A percentile compares a stretch with the other conserved stretches of the same genome.
Evolutionary conservation across 805 yeast genomes (phyloP).

Genomic region (Yamadazyma scolyti): DNA sequence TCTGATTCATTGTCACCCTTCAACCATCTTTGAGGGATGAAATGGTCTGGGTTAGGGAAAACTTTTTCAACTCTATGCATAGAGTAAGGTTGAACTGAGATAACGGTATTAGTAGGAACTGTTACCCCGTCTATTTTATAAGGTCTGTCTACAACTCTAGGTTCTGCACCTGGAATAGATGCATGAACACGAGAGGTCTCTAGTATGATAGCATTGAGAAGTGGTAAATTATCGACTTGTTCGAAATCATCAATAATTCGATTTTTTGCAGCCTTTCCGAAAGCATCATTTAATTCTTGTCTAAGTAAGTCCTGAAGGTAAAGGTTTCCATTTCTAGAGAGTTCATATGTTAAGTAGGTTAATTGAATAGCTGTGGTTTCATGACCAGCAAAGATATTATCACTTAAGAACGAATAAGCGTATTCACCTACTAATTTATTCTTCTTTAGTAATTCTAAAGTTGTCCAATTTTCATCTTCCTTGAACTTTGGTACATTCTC

Average conservation of each 20-base stretch:
- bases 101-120: conserved; percentile 52
- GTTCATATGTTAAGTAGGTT: conserved; percentile 54
- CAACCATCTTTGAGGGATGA: conserved; percentile 66
- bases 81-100: conserved; percentile 66
- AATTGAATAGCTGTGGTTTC: conserved; percentile 70
- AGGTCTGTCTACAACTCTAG: conserved; percentile 42
- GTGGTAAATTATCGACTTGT: conserved; percentile 51
- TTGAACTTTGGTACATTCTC: conserved; percentile 19
- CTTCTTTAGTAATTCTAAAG: conserved; percentile 31
- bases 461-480: conserved; percentile 20
- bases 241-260: conserved; percentile 27
- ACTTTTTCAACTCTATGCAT: conserved; percentile 49
- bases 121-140: conserved; percentile 18
- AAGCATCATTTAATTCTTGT: conserved; percentile 39
- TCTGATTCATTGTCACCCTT: conserved; percentile 28
- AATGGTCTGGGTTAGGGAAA: conserved; percentile 50
- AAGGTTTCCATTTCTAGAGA: conserved; percentile 47
- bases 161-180: conserved; percentile 74
- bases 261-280: conserved; percentile 26
- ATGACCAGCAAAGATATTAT: conserved; percentile 75
- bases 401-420: conserved; percentile 44
- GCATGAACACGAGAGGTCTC: conserved; percentile 64
- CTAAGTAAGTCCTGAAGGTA: conserved; percentile 45
- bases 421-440: conserved; percentile 26
- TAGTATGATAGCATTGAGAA: conserved; percentile 56